phyloP scores from a whole-genome alignment of 1,139 yeast species.

The Blastobotrys ciferrii region DNA sequence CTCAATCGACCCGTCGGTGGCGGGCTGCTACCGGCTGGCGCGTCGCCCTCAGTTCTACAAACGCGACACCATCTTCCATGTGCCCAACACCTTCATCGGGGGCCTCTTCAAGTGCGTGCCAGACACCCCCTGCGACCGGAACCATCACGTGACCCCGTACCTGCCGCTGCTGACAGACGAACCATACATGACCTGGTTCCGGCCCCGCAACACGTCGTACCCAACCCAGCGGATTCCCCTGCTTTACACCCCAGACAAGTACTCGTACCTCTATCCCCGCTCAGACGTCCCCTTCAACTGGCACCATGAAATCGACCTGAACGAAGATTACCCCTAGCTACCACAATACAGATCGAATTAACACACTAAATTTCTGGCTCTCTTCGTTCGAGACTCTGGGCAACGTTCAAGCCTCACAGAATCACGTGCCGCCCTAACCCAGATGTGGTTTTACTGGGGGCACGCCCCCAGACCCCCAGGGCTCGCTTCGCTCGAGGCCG shows the following conservation, averaged over 20 bases:
- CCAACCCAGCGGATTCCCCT: constrained; percentile 22
- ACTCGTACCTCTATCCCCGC: constrained; percentile 26
- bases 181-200: constrained; percentile 27
- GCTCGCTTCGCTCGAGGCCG: too few species aligned
- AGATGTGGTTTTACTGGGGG: too few species aligned
- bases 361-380: too few species aligned
- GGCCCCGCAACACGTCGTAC: constrained; percentile 14
- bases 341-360: too few species aligned
- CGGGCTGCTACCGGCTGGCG: constrained; percentile 26
- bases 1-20: constrained; percentile 11
- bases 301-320: constrained; percentile 27
- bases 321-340: constrained; percentile 22
- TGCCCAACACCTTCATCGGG: constrained; percentile 29
- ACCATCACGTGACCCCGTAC: constrained; percentile 23
- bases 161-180: constrained; percentile 32
- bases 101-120: constrained; percentile 28
- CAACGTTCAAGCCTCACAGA: too few species aligned
- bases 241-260: constrained; percentile 31
- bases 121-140: constrained; percentile 16
- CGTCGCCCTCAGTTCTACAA: constrained; percentile 16
- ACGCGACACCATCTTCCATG: constrained; percentile 16
- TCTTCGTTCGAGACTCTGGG: too few species aligned
- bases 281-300: constrained; percentile 21
- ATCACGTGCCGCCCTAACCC: too few species aligned
- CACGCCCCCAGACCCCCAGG: too few species aligned